phyloP scores from a whole-genome alignment of 176 grass and related monocot species.

The Phoenix roebelenii region DNA sequence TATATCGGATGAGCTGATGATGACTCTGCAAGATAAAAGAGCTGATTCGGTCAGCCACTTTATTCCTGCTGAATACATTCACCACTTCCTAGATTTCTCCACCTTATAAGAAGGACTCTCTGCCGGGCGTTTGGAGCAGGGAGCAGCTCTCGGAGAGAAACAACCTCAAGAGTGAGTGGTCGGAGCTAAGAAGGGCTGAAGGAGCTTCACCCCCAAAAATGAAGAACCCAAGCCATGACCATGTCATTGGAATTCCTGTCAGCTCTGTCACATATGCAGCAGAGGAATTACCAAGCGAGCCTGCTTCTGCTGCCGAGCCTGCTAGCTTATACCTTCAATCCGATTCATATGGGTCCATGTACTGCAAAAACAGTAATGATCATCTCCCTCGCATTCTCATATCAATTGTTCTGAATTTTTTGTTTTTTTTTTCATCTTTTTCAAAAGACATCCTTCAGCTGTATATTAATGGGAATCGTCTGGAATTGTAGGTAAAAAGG shows the following conservation, averaged over 20 bases:
- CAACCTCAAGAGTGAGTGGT: slow-evolving; percentile 22
- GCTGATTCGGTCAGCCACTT: slow-evolving; percentile 12
- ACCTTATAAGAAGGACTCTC: neutral
- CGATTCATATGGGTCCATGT: slow-evolving; percentile 18
- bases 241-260: slow-evolving; percentile 71
- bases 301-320: slow-evolving; percentile 21
- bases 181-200: neutral
- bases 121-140: neutral
- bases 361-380: slow-evolving; percentile 30
- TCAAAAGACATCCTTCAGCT: too few species aligned
- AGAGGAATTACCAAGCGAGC: slow-evolving; percentile 33
- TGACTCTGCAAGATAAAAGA: slow-evolving; percentile 4
- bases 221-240: slow-evolving; percentile 29
- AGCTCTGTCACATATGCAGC: slow-evolving; percentile 41
- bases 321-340: slow-evolving; percentile 3
- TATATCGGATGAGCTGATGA: slow-evolving; percentile 3
- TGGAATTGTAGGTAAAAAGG: slow-evolving; percentile 14
- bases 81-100: neutral
- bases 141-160: slow-evolving; percentile 1
- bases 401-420: too few species aligned
- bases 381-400: neutral
- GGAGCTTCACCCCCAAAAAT: slow-evolving; percentile 7
- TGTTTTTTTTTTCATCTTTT: too few species aligned
- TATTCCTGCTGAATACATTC: neutral
- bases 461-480: slow-evolving; percentile 1